Evolutionary conservation across 148 eudicot genomes (phyloP).

Genomic region (Chenopodium album): DNA sequence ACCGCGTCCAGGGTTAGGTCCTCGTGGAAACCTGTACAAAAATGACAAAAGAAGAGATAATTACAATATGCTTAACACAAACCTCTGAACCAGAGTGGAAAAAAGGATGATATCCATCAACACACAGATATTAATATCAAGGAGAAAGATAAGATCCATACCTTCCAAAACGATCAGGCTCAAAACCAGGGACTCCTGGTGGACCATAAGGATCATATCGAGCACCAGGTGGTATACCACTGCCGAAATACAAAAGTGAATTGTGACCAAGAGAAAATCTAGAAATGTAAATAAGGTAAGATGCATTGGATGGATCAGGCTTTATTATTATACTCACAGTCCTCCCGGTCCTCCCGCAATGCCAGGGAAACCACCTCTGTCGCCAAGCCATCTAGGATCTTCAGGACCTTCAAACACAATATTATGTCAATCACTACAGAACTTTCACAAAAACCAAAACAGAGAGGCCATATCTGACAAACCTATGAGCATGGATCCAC

Average conservation of each 20-base stretch:
- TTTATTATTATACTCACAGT: slow-evolving; percentile 47
- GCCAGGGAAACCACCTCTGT: slow-evolving; percentile 48
- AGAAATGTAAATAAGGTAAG: neutral
- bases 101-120: neutral
- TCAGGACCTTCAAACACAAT: slow-evolving; percentile 59
- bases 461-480: slow-evolving; percentile 12
- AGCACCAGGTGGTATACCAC: slow-evolving; percentile 86
- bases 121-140: neutral
- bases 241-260: slow-evolving; percentile 27
- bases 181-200: slow-evolving; percentile 90
- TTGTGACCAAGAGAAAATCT: neutral
- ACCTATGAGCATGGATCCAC: slow-evolving; percentile 85
- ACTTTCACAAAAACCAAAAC: neutral
- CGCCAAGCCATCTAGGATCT: slow-evolving; percentile 73
- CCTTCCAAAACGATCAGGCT: slow-evolving; percentile 73
- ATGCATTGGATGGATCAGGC: slow-evolving; percentile 4
- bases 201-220: slow-evolving; percentile 96
- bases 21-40: slow-evolving; percentile 51
- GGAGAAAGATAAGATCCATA: slow-evolving; percentile 15
- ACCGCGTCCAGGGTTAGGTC: slow-evolving; percentile 24
- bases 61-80: neutral
- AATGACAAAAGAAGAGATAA: neutral
- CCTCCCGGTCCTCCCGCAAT: slow-evolving; percentile 61
- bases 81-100: neutral
- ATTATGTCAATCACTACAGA: slow-evolving; percentile 6